These are phyloP conservation scores for Tubosaeta sp. DNA, from an alignment of 768 basidiomycete genomes.

Conservation along the genomic window DNA sequence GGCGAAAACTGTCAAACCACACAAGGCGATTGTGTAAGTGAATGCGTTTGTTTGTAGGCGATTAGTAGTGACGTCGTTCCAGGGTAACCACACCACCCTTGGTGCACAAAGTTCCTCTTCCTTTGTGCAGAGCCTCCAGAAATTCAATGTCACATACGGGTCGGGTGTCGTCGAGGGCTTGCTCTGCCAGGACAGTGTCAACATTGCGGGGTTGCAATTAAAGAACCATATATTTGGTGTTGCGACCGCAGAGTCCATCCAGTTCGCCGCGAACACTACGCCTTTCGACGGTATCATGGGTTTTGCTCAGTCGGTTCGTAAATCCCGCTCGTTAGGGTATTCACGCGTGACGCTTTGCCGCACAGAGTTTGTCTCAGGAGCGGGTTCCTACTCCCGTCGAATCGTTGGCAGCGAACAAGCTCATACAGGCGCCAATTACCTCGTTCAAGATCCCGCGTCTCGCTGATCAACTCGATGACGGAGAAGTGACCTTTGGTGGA, in stretches of 20 bases:
- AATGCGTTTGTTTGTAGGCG: not conserved
- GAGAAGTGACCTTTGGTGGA: slow-evolving; percentile 79
- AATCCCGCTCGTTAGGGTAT: slow-evolving; percentile 9
- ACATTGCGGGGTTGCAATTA: slow-evolving; percentile 58
- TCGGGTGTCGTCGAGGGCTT: slow-evolving; percentile 64
- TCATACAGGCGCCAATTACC: slow-evolving; percentile 60
- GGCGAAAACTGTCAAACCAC: slow-evolving; percentile 47
- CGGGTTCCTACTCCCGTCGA: slow-evolving; percentile 65
- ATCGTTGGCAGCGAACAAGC: slow-evolving; percentile 52
- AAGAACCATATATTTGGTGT: slow-evolving; percentile 65
- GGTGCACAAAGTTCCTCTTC: slow-evolving; percentile 57
- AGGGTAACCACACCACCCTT: slow-evolving; percentile 67
- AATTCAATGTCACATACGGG: slow-evolving; percentile 65
- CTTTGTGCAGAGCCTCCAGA: slow-evolving; percentile 48
- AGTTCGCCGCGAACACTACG: slow-evolving; percentile 49
- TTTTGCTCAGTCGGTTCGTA: slow-evolving; percentile 61
- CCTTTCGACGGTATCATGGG: slow-evolving; percentile 78
- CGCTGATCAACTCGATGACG: slow-evolving; percentile 60
- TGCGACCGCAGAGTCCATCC: slow-evolving; percentile 50
- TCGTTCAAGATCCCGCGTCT: slow-evolving; percentile 80
- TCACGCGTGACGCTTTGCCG: not conserved
- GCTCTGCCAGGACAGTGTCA: slow-evolving; percentile 59
- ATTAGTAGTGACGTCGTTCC: slow-evolving; percentile 18
- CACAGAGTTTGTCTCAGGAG: slow-evolving; percentile 61
- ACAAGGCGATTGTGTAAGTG: slow-evolving; percentile 39